Evolutionary conservation across 495 filamentous ascomycete species (phyloP).

Genomic region (Penicillium dipodomyicola): DNA sequence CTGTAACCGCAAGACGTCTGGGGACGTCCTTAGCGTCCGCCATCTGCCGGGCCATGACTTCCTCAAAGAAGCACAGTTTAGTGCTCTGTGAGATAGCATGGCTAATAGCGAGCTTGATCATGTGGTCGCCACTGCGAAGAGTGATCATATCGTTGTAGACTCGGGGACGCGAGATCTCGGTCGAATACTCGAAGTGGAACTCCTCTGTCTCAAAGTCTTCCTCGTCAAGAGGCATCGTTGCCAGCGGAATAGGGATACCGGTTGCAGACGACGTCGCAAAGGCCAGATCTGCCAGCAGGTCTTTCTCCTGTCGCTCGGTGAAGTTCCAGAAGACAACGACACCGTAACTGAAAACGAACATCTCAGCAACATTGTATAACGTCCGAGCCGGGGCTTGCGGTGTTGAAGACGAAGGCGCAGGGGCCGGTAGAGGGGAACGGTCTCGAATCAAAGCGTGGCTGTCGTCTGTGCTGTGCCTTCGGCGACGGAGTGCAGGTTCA

Average conservation of each 20-base stretch:
- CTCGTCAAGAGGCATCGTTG: constrained; percentile 69
- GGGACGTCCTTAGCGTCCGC: constrained; percentile 87
- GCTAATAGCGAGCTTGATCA: constrained; percentile 96
- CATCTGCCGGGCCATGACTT: constrained; percentile 95
- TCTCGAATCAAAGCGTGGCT: constrained; percentile 22
- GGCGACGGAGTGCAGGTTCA: constrained; percentile 22
- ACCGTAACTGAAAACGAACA: constrained; percentile 98
- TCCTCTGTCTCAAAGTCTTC: constrained; percentile 97
- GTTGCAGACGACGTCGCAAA: constrained; percentile 66
- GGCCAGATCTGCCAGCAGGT: constrained; percentile 90
- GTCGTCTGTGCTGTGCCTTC: constrained; percentile 30
- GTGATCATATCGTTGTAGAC: constrained; percentile 99
- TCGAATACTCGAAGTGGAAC: constrained; percentile 97
- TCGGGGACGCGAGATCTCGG: constrained; percentile 75
- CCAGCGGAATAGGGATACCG: constrained; percentile 56
- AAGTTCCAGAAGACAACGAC: constrained; percentile 99
- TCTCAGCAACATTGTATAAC: constrained; percentile 79
- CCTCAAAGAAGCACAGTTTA: constrained; percentile 95
- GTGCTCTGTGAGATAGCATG: constrained; percentile 98
- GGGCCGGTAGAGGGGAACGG: constrained; percentile 17
- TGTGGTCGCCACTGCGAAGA: constrained; percentile 88
- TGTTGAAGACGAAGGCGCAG: constrained; percentile 17
- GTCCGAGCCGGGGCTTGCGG: constrained; percentile 47
- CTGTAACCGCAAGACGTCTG: constrained; percentile 80
- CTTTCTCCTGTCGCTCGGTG: constrained; percentile 91